Percentiles rank a stretch among this genome's conserved stretches.
These are phyloP conservation scores for Fusarium protoensiforme DNA, from an alignment of 2,329 filamentous ascomycete species.

Conservation along the genomic window DNA sequence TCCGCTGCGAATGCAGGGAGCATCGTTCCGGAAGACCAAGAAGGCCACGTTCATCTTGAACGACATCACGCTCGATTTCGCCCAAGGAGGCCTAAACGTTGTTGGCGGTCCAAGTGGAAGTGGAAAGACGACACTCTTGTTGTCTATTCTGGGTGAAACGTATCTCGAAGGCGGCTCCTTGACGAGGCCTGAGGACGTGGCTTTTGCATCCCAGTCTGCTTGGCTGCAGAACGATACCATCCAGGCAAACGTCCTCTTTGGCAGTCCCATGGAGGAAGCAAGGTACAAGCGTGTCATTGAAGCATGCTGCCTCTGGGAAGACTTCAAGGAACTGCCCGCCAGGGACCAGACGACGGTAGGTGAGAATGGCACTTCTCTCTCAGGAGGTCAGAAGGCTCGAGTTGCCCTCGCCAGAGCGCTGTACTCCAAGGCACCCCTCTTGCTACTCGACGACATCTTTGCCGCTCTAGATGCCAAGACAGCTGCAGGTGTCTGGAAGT, in stretches of 20 bases:
- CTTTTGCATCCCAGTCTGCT: conserved; percentile 66
- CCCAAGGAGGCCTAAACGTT: conserved; percentile 65
- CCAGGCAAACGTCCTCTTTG: conserved; percentile 66
- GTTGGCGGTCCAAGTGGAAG: conserved; percentile 65
- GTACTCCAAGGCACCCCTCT: conserved; percentile 65
- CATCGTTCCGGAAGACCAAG: conserved; percentile 61
- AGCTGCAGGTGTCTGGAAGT: conserved; percentile 64
- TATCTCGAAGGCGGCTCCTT: conserved; percentile 60
- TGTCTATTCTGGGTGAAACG: conserved; percentile 66
- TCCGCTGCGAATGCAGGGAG: conserved; percentile 57
- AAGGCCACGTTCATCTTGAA: conserved; percentile 61
- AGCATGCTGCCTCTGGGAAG: conserved; percentile 64
- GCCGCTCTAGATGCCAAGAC: conserved; percentile 70
- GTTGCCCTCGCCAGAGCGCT: conserved; percentile 67
- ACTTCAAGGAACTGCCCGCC: conserved; percentile 61
- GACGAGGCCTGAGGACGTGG: conserved; percentile 62
- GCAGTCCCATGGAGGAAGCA: conserved; percentile 60
- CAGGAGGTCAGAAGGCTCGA: conserved; percentile 67
- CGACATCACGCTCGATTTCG: conserved; percentile 62
- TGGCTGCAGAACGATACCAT: conserved; percentile 70
- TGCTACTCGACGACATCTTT: conserved; percentile 70
- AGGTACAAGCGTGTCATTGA: conserved; percentile 67
- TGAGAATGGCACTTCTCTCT: conserved; percentile 65
- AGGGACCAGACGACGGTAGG: conserved; percentile 65
- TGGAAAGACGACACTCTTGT: conserved; percentile 67